Evolutionary conservation across 2,329 filamentous ascomycete species (phyloP), one percentile per base, ranked within the genome.

Genomic region (Trichothecium sympodiale): DNA sequence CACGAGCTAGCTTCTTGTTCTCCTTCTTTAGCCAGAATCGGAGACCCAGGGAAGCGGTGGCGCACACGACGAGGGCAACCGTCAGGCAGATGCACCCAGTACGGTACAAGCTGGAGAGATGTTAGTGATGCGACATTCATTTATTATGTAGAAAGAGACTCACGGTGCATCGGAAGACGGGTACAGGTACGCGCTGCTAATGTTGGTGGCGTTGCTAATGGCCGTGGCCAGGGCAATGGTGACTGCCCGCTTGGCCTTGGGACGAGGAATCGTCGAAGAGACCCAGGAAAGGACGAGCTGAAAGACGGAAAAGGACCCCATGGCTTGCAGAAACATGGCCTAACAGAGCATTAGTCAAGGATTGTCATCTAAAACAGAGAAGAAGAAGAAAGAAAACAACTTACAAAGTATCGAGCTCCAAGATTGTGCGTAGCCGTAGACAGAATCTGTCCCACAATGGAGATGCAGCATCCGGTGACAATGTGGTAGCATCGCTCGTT

Each of bases 171-270:
- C 34, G 14, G 26, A 16, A 13, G 34, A 36, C 8, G 34, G 34
- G 14, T 36, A 36, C 3, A 36, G 34, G 17, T 36, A 36, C 12
- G 34, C 34, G 17, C n/a, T 29, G 18, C 26, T 30, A 18, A 36
- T 36, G 27, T 36, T 36, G 10, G 34, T 36, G 14, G 27, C 27
- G 17, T 36, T 36, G 16, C n/a, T 16, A 17, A 36, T 36, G 29
- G 37, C 34, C 23, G 34, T 39, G 20, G 23, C 17, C 9, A 39
- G 33, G 6, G 37, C 37, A 14, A 39, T 33, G 16, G 33, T 27
- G 17, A 39, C 33, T 16, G 37, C 37, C 3, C 37, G 37, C 33
- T 39, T 36, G 16, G 34, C 34, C 34, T 36, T 36, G 25, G 34
- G 34, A 6, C 34, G 25, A 15, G 34, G 34, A 17, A 36, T 36